Conservation (phyloP, 2,329 filamentous ascomycete species). For the Penicillium sp. region DNA sequence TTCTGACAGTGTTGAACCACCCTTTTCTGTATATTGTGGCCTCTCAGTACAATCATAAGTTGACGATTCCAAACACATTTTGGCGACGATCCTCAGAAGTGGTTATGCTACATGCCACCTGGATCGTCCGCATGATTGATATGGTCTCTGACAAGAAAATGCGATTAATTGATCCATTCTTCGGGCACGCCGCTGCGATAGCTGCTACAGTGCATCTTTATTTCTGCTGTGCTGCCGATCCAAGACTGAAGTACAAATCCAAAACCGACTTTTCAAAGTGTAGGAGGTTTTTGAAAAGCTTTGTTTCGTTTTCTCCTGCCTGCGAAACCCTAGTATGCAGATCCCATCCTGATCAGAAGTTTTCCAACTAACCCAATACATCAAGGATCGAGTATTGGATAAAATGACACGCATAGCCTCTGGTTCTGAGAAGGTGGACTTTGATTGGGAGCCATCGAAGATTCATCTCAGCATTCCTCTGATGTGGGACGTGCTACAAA, state of each 20-base stretch:
- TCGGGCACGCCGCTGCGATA: constrained; percentile 53
- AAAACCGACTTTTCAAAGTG: constrained; percentile 55
- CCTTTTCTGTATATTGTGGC: constrained; percentile 56
- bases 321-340: constrained; percentile 48
- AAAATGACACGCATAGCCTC: constrained; percentile 52
- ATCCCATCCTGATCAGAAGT: not conserved
- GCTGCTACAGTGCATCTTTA: constrained; percentile 56
- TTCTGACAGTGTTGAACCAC: constrained; percentile 54
- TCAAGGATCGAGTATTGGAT: constrained; percentile 50
- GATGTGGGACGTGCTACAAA: constrained; percentile 56
- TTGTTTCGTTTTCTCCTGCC: constrained; percentile 49
- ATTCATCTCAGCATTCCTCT: constrained; percentile 54
- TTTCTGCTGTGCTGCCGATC: constrained; percentile 53
- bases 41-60: constrained; percentile 53
- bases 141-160: constrained; percentile 55
- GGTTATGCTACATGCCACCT: constrained; percentile 54
- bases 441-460: constrained; percentile 55
- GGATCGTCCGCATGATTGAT: constrained; percentile 56
- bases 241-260: constrained; percentile 52
- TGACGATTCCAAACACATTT: constrained; percentile 56
- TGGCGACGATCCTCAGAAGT: constrained; percentile 55
- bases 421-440: constrained; percentile 50
- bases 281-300: constrained; percentile 50
- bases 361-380: constrained; percentile 6
- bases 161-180: constrained; percentile 52